Conservation (phyloP, 2,329 filamentous ascomycete species). For the Myriosclerotinia scirpicola region DNA sequence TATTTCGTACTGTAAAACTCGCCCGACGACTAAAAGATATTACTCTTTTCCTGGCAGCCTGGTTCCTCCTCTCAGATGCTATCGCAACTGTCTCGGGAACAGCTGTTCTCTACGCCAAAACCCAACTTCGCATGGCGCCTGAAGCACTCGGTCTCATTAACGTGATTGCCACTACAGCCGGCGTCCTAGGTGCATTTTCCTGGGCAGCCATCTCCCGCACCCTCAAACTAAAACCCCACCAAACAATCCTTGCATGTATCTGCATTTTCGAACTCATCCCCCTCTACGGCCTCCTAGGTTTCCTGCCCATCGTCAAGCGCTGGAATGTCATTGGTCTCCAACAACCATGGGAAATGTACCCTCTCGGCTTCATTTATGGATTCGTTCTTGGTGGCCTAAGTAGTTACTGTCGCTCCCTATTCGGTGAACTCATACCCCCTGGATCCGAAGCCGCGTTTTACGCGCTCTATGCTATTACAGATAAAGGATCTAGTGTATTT, state of each 20-base stretch:
- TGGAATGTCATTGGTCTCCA: slow-evolving; percentile 81
- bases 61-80: slow-evolving; percentile 92
- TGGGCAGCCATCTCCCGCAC: slow-evolving; percentile 78
- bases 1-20: slow-evolving; percentile 74
- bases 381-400: slow-evolving; percentile 91
- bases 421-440: slow-evolving; percentile 87
- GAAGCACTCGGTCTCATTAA: slow-evolving; percentile 89
- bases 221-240: slow-evolving; percentile 70
- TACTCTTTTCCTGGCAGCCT: slow-evolving; percentile 76
- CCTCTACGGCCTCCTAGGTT: slow-evolving; percentile 84
- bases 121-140: slow-evolving; percentile 83
- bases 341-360: slow-evolving; percentile 95
- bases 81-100: slow-evolving; percentile 93
- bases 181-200: slow-evolving; percentile 82
- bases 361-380: slow-evolving; percentile 84
- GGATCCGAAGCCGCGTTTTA: slow-evolving; percentile 92
- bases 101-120: slow-evolving; percentile 93
- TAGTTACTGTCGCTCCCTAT: slow-evolving; percentile 87
- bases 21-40: slow-evolving; percentile 72
- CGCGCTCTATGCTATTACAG: slow-evolving; percentile 86
- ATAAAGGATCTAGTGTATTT: slow-evolving; percentile 93
- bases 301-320: slow-evolving; percentile 72
- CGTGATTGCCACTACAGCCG: slow-evolving; percentile 81
- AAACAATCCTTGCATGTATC: slow-evolving; percentile 88
- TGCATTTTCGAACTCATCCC: slow-evolving; percentile 88